Evolutionary conservation across 179 eudicot species (phyloP), one percentile per base, ranked within the genome.

Genomic region (Beta corolliflora): DNA sequence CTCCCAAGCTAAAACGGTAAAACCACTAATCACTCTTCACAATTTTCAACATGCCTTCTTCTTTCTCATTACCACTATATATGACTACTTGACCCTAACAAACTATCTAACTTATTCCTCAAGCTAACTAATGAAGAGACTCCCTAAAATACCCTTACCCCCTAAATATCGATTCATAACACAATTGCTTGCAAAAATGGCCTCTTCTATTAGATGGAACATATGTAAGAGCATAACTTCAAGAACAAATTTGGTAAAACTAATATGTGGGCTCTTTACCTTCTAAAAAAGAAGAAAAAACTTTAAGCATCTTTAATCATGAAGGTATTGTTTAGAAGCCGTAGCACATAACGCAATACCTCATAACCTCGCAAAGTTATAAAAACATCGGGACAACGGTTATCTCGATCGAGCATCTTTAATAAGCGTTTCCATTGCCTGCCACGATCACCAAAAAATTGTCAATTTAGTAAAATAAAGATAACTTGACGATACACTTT

Each of bases 281-380:
- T 61, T 0, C 12, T 61, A 61, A 23, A n/a, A 36, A n/a, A 23
- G 23, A n/a, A 61, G 9, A 64, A 25, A 64, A 23, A 64, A 5
- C 41, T 1, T 36, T 36, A 36, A 36, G 41, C 41, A 36, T 36
- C 41, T 36, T 36, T 36, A 36, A 36, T 36, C 41, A 36, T 36
- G 18, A 64, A 44, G 14, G 73, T 6, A 19, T 11, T 18, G 6
- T 55, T 15, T 41, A 55, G 15, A 73, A 52, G 46, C 52, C 29
- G 21, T 41, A 44, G 54, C 31, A 67, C 23, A 25, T 64, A 52
- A 19, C 8, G 65, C 69, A 72, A 48, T 83, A 95, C 99, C 99
- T 95, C 92, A 95, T 90, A 53, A 87, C 81, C 81, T 95, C n/a
- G 97, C 85, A 92, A 76, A 53, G 86, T 78, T 71, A 90, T 94